Percentiles rank a stretch among this genome's conserved stretches.
phyloP scores from a whole-genome alignment of 1,284 basidiomycete species.

The Xerocomus minutiporus region DNA sequence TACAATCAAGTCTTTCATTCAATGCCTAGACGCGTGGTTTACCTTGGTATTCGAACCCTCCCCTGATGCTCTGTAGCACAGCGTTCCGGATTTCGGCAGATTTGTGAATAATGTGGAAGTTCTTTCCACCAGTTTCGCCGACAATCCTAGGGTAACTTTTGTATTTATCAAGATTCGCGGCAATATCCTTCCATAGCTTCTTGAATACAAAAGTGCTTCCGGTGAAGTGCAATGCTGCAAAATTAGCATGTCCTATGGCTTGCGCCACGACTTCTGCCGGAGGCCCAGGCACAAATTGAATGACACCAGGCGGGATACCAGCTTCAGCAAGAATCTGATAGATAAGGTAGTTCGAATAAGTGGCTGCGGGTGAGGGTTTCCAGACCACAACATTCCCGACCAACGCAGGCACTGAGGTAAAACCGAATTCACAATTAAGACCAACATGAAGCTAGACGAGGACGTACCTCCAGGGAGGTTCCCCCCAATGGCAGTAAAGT shows the following conservation, averaged over 20 bases:
- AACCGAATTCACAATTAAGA: constrained; percentile 3
- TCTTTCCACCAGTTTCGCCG: constrained; percentile 97
- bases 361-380: constrained; percentile 96
- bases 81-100: constrained; percentile 86
- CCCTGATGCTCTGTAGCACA: constrained; percentile 84
- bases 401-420: constrained; percentile 70
- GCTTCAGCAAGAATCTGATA: constrained; percentile 93
- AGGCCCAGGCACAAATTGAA: constrained; percentile 94
- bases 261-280: constrained; percentile 80
- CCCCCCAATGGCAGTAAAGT: constrained; percentile 96
- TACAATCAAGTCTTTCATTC: background rate
- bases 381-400: constrained; percentile 95
- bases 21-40: background rate
- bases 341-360: constrained; percentile 92
- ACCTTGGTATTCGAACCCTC: constrained; percentile 97
- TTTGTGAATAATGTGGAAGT: constrained; percentile 93
- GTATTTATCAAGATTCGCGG: constrained; percentile 82
- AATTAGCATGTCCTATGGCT: constrained; percentile 74
- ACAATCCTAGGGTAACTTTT: constrained; percentile 91
- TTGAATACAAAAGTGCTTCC: constrained; percentile 94
- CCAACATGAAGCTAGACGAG: background rate
- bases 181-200: constrained; percentile 95
- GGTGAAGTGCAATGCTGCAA: constrained; percentile 94
- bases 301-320: constrained; percentile 89
- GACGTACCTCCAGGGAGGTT: constrained; percentile 75